These are phyloP conservation scores for Citrus medica DNA, from an alignment of 345 rosid genomes.

Conservation along the genomic window DNA sequence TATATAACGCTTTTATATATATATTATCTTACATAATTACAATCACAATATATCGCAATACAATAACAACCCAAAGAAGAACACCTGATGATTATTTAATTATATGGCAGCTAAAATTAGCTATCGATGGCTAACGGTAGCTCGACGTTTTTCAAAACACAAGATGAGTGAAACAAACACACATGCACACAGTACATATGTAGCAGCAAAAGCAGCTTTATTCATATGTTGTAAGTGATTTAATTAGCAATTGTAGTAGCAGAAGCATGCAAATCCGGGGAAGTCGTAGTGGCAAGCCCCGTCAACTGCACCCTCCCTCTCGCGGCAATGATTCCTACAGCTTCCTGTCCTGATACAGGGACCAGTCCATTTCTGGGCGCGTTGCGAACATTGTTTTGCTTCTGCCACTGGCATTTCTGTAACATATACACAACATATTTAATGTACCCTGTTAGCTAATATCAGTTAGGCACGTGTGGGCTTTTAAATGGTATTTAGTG, in stretches of 20 bases:
- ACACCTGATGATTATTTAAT: not conserved
- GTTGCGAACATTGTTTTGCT: not conserved
- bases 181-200: not conserved
- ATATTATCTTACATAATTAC: no score
- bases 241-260: not conserved
- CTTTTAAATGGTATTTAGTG: no score
- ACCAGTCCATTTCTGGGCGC: not conserved
- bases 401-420: not conserved
- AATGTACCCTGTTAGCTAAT: no score
- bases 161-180: not conserved
- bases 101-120: not conserved
- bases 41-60: not conserved
- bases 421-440: no score
- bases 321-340: not conserved
- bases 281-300: not conserved
- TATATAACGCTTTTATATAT: no score
- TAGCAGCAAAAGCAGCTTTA: not conserved
- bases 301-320: not conserved
- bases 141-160: not conserved
- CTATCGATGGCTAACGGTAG: not conserved
- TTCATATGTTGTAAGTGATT: not conserved
- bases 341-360: not conserved
- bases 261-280: slow-evolving; percentile 1
- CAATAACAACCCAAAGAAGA: not conserved
- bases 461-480: no score